phyloP scores from a whole-genome alignment of 306 rosid genomes.

The Comarum palustre region DNA sequence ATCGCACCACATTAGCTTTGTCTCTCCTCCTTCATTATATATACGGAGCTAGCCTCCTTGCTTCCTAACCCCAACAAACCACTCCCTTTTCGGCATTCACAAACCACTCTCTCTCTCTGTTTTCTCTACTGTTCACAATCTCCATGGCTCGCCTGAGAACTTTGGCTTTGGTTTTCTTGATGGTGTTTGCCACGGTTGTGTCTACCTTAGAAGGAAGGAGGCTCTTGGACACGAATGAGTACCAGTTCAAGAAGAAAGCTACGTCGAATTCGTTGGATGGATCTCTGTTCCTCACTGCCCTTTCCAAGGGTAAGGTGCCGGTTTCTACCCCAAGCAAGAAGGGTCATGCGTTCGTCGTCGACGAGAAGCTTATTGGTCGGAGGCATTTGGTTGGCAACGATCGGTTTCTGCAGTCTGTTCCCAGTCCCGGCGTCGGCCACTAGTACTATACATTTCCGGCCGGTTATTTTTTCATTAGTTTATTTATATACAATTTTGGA shows the following conservation, averaged over 20 bases:
- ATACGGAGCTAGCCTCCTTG: background rate
- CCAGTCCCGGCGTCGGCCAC: slow-evolving; percentile 89
- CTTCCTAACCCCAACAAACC: slow-evolving; percentile 10
- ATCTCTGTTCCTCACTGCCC: slow-evolving; percentile 47
- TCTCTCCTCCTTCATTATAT: slow-evolving; percentile 13
- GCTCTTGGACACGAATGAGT: slow-evolving; percentile 24
- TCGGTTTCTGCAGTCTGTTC: slow-evolving; percentile 56
- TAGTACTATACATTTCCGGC: slow-evolving; percentile 8
- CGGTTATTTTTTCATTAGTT: slow-evolving; percentile 15
- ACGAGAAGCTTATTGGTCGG: slow-evolving; percentile 63
- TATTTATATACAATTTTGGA: slow-evolving; percentile 26
- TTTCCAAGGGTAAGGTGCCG: slow-evolving; percentile 77
- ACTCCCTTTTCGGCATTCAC: background rate
- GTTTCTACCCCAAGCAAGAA: slow-evolving; percentile 69
- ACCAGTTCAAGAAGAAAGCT: background rate
- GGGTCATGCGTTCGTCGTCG: slow-evolving; percentile 50
- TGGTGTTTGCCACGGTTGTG: slow-evolving; percentile 34
- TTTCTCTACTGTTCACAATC: background rate
- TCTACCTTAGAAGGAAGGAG: slow-evolving; percentile 48
- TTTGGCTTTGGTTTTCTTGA: slow-evolving; percentile 31
- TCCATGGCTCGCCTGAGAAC: slow-evolving; percentile 49
- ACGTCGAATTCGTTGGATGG: slow-evolving; percentile 14
- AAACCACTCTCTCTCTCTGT: background rate
- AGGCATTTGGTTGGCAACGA: slow-evolving; percentile 45
- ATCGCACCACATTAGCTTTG: background rate